Conservation (phyloP, 73 alveolate species). For the Paramecium caudatum region DNA sequence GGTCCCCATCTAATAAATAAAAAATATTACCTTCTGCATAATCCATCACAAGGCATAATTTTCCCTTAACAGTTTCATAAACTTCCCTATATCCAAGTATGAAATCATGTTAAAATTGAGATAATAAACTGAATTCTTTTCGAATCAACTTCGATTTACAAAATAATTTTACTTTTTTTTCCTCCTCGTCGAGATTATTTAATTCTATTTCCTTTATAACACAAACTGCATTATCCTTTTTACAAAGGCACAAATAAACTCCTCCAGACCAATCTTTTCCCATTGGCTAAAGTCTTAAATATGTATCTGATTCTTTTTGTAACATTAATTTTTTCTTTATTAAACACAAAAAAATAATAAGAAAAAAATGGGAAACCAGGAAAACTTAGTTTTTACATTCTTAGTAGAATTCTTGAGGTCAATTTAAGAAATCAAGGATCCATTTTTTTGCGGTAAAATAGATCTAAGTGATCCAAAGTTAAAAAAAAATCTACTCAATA, state of each 20-base stretch:
- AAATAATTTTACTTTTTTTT: conserved; percentile 76
- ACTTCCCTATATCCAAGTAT: conserved; percentile 91
- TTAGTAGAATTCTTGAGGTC: too few relatives aligned
- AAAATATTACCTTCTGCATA: conserved; percentile 84
- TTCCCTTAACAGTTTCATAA: conserved; percentile 85
- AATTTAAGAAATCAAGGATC: too few relatives aligned
- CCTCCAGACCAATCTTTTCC: conserved; percentile 86
- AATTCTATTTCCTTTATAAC: conserved; percentile 88
- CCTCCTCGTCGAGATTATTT: conserved; percentile 80
- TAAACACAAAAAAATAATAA: too few relatives aligned
- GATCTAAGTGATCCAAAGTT: too few relatives aligned
- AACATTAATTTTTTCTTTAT: conserved; percentile 38
- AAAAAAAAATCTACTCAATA: too few relatives aligned
- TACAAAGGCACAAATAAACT: conserved; percentile 77
- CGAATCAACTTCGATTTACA: conserved; percentile 60
- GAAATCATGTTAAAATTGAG: conserved; percentile 89
- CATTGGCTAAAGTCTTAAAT: conserved; percentile 73
- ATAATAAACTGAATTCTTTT: conserved; percentile 83
- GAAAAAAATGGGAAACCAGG: too few relatives aligned
- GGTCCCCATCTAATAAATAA: conserved; percentile 88
- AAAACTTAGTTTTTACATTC: too few relatives aligned
- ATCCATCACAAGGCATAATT: conserved; percentile 87
- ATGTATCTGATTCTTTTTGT: conserved; percentile 66
- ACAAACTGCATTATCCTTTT: conserved; percentile 50
- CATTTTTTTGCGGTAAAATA: too few relatives aligned